A percentile compares a stretch with the other conserved stretches of the same genome.
phyloP scores from a whole-genome alignment of 2,329 filamentous ascomycete species.

The Colletotrichum cereale region DNA sequence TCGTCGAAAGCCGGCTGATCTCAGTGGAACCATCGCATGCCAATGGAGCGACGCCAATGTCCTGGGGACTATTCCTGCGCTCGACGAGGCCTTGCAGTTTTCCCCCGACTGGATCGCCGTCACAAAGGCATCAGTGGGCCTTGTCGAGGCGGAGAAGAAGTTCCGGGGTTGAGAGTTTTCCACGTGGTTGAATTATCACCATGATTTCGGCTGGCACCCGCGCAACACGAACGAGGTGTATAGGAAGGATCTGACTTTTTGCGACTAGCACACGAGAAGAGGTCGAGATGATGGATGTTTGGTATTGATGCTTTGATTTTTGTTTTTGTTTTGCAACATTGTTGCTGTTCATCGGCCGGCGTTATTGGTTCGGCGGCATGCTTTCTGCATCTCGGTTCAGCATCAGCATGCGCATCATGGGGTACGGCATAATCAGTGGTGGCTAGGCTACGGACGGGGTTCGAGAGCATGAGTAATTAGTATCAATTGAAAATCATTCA shows the following conservation, averaged over 20 bases:
- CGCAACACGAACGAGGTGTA: not conserved
- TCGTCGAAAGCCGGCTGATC: slow-evolving; percentile 47
- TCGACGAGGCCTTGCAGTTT: slow-evolving; percentile 83
- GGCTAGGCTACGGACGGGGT: not conserved
- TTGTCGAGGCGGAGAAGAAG: slow-evolving; percentile 27
- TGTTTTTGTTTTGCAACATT: not conserved
- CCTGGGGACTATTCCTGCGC: slow-evolving; percentile 79
- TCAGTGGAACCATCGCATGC: slow-evolving; percentile 79
- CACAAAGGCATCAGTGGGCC: slow-evolving; percentile 65
- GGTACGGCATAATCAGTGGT: slow-evolving; percentile 14
- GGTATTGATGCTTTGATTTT: not conserved
- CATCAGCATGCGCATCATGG: slow-evolving; percentile 12
- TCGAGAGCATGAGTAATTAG: slow-evolving; percentile 17
- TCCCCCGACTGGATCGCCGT: slow-evolving; percentile 84
- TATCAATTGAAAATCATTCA: slow-evolving; percentile 19
- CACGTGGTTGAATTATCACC: not conserved
- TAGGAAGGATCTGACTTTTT: not conserved
- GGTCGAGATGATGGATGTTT: not conserved
- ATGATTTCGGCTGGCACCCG: not conserved
- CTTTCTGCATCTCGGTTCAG: not conserved
- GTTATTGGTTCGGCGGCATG: slow-evolving; percentile 25
- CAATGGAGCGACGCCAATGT: slow-evolving; percentile 89
- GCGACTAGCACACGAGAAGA: not conserved
- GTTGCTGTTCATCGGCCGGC: slow-evolving; percentile 21
- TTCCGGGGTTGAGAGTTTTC: slow-evolving; percentile 1